Percentiles rank a stretch among this genome's conserved stretches.
These are phyloP conservation scores for Pseudozyma sp. DNA, from an alignment of 1,284 basidiomycete species.

Conservation along the genomic window DNA sequence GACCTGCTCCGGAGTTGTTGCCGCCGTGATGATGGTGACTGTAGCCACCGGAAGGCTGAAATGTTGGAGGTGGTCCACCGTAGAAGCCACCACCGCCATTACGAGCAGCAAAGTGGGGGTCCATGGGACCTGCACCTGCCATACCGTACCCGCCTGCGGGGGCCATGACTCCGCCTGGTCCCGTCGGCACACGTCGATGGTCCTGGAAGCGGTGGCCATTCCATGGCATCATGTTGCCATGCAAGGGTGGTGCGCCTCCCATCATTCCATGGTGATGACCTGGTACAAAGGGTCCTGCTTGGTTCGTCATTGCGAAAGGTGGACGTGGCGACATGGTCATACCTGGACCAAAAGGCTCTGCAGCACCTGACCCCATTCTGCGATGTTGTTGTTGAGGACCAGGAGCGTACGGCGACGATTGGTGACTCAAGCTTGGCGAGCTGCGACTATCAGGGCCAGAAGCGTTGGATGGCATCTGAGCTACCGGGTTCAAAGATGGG, in stretches of 20 bases:
- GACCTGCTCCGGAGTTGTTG: background rate
- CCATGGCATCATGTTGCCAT: slow-evolving; percentile 28
- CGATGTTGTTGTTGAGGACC: slow-evolving; percentile 16
- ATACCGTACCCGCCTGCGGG: slow-evolving; percentile 29
- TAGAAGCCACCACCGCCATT: slow-evolving; percentile 21
- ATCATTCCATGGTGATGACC: slow-evolving; percentile 34
- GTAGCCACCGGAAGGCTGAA: slow-evolving; percentile 6
- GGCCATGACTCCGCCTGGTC: slow-evolving; percentile 44
- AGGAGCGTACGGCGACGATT: slow-evolving; percentile 21
- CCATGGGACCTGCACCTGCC: slow-evolving; percentile 15
- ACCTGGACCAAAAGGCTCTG: slow-evolving; percentile 23
- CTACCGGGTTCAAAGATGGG: slow-evolving; percentile 16
- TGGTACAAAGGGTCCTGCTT: slow-evolving; percentile 31
- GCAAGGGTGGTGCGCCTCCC: slow-evolving; percentile 24
- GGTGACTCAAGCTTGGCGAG: slow-evolving; percentile 32
- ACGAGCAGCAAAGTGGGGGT: slow-evolving; percentile 17
- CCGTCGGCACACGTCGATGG: slow-evolving; percentile 46
- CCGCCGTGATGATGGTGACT: background rate
- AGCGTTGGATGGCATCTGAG: slow-evolving; percentile 6
- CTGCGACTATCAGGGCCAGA: slow-evolving; percentile 14
- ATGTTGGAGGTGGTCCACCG: slow-evolving; percentile 6
- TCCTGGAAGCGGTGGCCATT: slow-evolving; percentile 40
- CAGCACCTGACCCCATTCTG: slow-evolving; percentile 22
- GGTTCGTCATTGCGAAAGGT: slow-evolving; percentile 33
- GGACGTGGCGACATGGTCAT: slow-evolving; percentile 34